Base-by-base conservation (phyloP, 164 flowering plant species). In the Magnolia changhungtana region DNA sequence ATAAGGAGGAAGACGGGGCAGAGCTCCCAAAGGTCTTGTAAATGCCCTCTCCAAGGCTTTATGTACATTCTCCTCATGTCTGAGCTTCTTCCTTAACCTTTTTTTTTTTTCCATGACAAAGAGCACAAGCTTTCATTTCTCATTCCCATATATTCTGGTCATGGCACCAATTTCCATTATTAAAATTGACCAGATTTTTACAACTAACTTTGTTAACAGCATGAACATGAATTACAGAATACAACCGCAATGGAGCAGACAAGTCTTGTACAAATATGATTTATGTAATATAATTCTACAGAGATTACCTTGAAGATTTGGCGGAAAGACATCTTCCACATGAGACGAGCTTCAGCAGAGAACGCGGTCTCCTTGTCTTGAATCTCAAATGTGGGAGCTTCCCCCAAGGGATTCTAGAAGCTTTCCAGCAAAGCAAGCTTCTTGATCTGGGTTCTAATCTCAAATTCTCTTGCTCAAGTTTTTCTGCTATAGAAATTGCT, bases 401-500 rank as follows among this genome's bases (percentile, higher is more conserved):
- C 50, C 86, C 85, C 71, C 90, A 88, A 58, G 91, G 87, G 74
- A 79, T 81, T 85, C 83, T 87, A 29, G 92, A 81, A 74, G 95
- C 80, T 78, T 88, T 93, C 98, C 98, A 95, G 84, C 98, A 93
- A 79, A 92, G 90, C 88, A 93, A 82, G 84, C 89, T 87, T 86
- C 96, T 90, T 21, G 98, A 92, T 82, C 91, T 89, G 69, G 98
- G 86, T 75, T 95, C 98, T 72, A 93, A 78, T 80, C 92, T 90
- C 95, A 94, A 80, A 82, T 94, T 96, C 80, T 94, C 97, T 82
- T 92, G 95, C 78, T 94, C 98, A 69, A 94, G 98, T 88, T 91
- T 94, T 81, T 96, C 98, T 59, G 99, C 98, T 64, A 96, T 94
- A 55, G 98, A 96, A 74, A 94, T 91, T 20, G 97, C 96, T 85